Evolutionary conservation across 805 yeast genomes (phyloP).

Genomic region (Candida nonsorbophila): DNA sequence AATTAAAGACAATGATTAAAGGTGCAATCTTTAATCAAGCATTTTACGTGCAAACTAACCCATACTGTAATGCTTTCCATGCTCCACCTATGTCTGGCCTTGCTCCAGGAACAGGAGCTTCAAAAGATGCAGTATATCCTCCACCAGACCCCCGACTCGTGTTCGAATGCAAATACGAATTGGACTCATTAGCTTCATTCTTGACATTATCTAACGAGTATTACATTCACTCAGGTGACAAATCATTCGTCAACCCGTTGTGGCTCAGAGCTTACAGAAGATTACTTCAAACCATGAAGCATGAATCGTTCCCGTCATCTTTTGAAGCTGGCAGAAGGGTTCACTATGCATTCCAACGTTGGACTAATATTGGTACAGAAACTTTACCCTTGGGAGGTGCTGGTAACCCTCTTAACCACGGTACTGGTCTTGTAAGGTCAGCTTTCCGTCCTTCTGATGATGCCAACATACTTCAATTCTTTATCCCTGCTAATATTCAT

Average conservation of each 20-base stretch:
- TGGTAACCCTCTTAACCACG: conserved; percentile 76
- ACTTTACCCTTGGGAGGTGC: conserved; percentile 73
- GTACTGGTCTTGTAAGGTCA: conserved; percentile 69
- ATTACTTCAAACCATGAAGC: conserved; percentile 45
- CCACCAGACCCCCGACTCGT: conserved; percentile 64
- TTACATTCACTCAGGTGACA: conserved; percentile 47
- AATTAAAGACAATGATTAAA: conserved; percentile 46
- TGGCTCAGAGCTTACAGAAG: conserved; percentile 61
- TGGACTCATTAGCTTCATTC: conserved; percentile 82
- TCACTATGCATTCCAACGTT: conserved; percentile 64
- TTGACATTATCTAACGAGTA: conserved; percentile 71
- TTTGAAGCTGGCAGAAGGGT: conserved; percentile 40
- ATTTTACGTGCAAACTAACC: conserved; percentile 51
- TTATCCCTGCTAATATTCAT: conserved; percentile 84
- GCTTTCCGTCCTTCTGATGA: conserved; percentile 90
- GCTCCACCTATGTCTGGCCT: conserved; percentile 61
- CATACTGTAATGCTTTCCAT: conserved; percentile 90
- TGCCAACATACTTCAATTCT: conserved; percentile 72
- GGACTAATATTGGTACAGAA: conserved; percentile 74
- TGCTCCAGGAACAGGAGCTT: conserved; percentile 44
- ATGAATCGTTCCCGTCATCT: conserved; percentile 62
- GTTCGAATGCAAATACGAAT: conserved; percentile 86
- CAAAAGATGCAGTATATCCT: conserved; percentile 66
- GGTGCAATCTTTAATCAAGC: conserved; percentile 87
- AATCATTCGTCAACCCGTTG: conserved; percentile 36